phyloP scores from a whole-genome alignment of 306 rosid species.

The Leucaena leucocephala region DNA sequence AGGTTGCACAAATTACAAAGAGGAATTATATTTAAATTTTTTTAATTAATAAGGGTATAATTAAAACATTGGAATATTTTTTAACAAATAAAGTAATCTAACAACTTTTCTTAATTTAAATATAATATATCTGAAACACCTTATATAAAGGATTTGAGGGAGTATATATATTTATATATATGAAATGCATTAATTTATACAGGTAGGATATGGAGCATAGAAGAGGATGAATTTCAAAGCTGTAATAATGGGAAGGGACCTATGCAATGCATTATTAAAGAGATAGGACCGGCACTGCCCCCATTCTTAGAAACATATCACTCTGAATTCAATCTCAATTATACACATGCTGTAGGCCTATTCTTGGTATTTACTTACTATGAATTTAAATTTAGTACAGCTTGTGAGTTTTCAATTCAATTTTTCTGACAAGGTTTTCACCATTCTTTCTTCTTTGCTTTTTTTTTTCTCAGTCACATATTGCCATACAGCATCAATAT shows the following conservation, averaged over 20 bases:
- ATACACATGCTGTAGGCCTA: too few species aligned
- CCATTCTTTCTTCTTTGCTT: too few species aligned
- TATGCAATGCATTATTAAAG: not conserved
- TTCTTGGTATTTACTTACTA: too few species aligned
- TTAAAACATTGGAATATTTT: too few species aligned
- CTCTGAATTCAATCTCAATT: not conserved
- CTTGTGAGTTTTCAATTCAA: too few species aligned
- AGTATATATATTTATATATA: too few species aligned
- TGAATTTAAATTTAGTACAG: too few species aligned
- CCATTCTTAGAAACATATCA: not conserved
- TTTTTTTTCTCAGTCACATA: too few species aligned
- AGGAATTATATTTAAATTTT: too few species aligned
- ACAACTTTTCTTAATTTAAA: not conserved
- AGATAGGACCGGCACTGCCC: not conserved
- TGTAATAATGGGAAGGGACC: slow-evolving; percentile 4
- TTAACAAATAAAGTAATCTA: too few species aligned
- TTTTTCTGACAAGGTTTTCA: too few species aligned
- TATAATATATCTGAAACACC: not conserved
- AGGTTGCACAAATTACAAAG: not conserved
- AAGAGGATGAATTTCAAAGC: not conserved
- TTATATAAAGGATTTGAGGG: not conserved
- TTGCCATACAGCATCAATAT: too few species aligned
- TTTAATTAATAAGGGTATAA: not conserved
- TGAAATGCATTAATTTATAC: not conserved
- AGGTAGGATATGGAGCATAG: not conserved